Base-by-base conservation (phyloP, 2,329 filamentous ascomycete genomes). In the Trichoderma asperellum region DNA sequence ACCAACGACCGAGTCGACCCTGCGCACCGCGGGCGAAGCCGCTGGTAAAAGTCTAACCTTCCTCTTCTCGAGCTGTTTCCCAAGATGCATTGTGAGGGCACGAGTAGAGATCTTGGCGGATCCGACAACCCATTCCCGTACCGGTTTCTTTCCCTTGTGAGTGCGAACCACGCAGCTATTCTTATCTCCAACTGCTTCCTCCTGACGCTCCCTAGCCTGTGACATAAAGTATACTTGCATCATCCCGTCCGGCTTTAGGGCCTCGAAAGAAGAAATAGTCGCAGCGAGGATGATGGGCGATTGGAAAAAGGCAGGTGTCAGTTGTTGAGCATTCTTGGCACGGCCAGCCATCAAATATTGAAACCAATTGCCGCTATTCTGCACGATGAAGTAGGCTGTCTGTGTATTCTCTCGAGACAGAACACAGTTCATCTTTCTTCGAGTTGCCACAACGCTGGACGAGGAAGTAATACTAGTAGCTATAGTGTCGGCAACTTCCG, bases 141-240 rank as follows among this genome's bases (percentile, higher is more conserved):
- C 35, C 1, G 55, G 34, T 21, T 67, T 68, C 18, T n/a, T 34
- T 32, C 66, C 66, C 10, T 63, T 62, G 52, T 58, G 66, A 32
- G 32, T 34, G 27, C 49, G 58, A 49, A 57, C 24, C 5, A 56
- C 29, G 18, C 56, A 49, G 18, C 52, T 37, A 14, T 58, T 55
- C 6, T 62, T 27, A 5, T 62, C 49, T 24, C 40, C 29, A 37
- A 29, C 11, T 21, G 14, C 47, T 29, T 67, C 68, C 16, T 70
- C 57, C 27, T 37, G 40, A 18, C 40, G 34, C 40, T 62, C 57
- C 52, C 16, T 56, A 5, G 68, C 62, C 21, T 70, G 61, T n/a
- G 68, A 62, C 62, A 70, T 57, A 40, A 70, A 70, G n/a, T 62
- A 70, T 6, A 70, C 57, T 16, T 63, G 62, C 62, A 65, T 70